phyloP scores from a whole-genome alignment of 768 basidiomycete species.

The Mycena latifolia region DNA sequence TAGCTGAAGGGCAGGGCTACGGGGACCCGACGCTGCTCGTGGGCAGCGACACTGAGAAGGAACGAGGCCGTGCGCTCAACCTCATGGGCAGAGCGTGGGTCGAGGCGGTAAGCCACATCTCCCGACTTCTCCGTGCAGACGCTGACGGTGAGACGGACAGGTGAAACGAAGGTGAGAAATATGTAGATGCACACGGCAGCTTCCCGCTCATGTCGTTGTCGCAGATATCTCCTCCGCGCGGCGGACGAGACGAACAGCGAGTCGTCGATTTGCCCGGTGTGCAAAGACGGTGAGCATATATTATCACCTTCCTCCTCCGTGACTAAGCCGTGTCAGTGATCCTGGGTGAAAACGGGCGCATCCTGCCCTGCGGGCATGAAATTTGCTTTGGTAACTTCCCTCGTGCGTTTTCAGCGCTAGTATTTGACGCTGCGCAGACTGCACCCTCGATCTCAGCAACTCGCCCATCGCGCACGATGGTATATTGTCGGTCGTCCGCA shows the following conservation, averaged over 20 bases:
- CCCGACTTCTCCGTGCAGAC: neutral
- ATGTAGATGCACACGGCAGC: neutral
- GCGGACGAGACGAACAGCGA: conserved; percentile 60
- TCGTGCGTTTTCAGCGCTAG: neutral
- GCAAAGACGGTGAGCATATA: conserved; percentile 66
- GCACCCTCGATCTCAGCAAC: conserved; percentile 64
- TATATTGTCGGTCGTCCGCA: conserved; percentile 61
- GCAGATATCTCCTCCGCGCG: conserved; percentile 64
- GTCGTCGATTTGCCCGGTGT: conserved; percentile 70
- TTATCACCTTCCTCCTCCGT: neutral
- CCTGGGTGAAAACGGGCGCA: conserved; percentile 62
- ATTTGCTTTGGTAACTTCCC: conserved; percentile 67
- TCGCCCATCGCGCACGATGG: conserved; percentile 68
- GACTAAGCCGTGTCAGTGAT: conserved; percentile 50
- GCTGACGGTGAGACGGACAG: conserved; percentile 40
- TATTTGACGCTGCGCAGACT: conserved; percentile 53
- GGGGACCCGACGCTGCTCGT: conserved; percentile 66
- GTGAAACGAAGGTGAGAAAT: conserved; percentile 42
- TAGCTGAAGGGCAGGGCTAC: conserved; percentile 49
- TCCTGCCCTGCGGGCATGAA: conserved; percentile 77
- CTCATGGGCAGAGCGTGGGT: conserved; percentile 58
- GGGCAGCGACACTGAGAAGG: conserved; percentile 63
- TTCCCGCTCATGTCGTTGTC: neutral
- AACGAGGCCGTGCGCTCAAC: conserved; percentile 69
- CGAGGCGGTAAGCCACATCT: conserved; percentile 44